A percentile compares a stretch with the other conserved stretches of the same genome.
phyloP scores from a whole-genome alignment of 257 asterid species.

The Nicotiana noctiflora region DNA sequence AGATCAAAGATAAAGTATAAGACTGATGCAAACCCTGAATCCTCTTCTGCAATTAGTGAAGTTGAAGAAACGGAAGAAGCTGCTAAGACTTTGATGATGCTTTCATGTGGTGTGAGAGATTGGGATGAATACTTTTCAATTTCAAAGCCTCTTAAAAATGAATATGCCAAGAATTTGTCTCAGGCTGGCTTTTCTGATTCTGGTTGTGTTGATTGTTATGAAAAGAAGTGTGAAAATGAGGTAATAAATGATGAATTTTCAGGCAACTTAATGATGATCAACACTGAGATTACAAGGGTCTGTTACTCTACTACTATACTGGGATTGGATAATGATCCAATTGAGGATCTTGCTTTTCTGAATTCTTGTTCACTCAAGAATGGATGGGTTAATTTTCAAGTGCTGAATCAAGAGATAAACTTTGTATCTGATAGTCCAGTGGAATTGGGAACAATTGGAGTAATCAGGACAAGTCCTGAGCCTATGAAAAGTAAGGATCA shows the following conservation, averaged over 20 bases:
- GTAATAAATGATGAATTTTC: slow-evolving; percentile 6
- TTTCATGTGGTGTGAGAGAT: slow-evolving; percentile 44
- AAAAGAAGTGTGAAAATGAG: slow-evolving; percentile 12
- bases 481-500: slow-evolving; percentile 19
- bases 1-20: slow-evolving; percentile 57
- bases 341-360: not conserved
- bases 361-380: slow-evolving; percentile 18
- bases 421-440: slow-evolving; percentile 5
- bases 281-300: not conserved
- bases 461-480: slow-evolving; percentile 12
- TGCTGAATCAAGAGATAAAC: not conserved
- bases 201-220: slow-evolving; percentile 5
- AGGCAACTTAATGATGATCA: slow-evolving; percentile 13
- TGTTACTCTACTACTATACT: not conserved
- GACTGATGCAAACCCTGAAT: slow-evolving; percentile 19
- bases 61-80: slow-evolving; percentile 40
- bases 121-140: slow-evolving; percentile 11
- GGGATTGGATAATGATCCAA: slow-evolving; percentile 8
- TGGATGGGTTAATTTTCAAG: not conserved
- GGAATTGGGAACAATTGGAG: slow-evolving; percentile 5
- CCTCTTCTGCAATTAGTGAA: slow-evolving; percentile 24
- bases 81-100: slow-evolving; percentile 62
- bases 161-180: slow-evolving; percentile 10
- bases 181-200: slow-evolving; percentile 22
- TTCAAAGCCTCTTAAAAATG: slow-evolving; percentile 9